Evolutionary conservation across 2,329 filamentous ascomycete species (phyloP), one percentile per base, ranked within the genome.

Genomic region (Pezicula neosporulosa): DNA sequence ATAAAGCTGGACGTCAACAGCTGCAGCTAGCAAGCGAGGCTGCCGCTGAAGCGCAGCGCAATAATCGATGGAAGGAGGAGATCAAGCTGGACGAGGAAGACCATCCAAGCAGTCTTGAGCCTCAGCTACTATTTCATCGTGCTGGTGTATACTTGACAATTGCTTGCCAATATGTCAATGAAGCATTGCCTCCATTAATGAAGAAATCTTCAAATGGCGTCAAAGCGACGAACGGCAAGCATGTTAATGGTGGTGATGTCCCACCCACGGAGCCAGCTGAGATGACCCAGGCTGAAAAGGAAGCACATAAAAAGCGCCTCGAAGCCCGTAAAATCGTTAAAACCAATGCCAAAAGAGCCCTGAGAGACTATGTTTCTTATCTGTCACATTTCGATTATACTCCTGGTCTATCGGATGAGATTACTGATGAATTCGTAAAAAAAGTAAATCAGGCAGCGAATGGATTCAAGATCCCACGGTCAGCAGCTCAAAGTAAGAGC

Each of bases 371-470:
- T 64, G 74, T 85, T 60, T 74, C 80, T 19, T 94, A 89, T 63
- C 72, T 95, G 37, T 82, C 83, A 1, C 76, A 84, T 53, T 85
- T 94, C 56, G 87, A 94, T 61, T 94, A 94, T 68, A 88, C 89
- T 0, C 87, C 89, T 46, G 65, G 64, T 15, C 59, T 67, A 49
- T 60, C 63, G 47, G 49, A 59, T 28, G 63, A 65, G 48, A 56
- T 70, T 36, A 68, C 67, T 3, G 66, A 70, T 49, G 77, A 78
- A 39, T 81, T 82, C 55, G 68, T 77, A 48, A 70, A 78, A 41
- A 81, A 80, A 52, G 76, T 87, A 8, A 82, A 82, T 59, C 72
- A 78, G 53, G 75, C 78, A 21, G 77, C 77, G 44, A 72, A 80
- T 59, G 75, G 72, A 39, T 64, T 65, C 56, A 69, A 75, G 59